Base-by-base conservation (phyloP, 2,329 filamentous ascomycete genomes). In the Epichloe sylvatica region DNA sequence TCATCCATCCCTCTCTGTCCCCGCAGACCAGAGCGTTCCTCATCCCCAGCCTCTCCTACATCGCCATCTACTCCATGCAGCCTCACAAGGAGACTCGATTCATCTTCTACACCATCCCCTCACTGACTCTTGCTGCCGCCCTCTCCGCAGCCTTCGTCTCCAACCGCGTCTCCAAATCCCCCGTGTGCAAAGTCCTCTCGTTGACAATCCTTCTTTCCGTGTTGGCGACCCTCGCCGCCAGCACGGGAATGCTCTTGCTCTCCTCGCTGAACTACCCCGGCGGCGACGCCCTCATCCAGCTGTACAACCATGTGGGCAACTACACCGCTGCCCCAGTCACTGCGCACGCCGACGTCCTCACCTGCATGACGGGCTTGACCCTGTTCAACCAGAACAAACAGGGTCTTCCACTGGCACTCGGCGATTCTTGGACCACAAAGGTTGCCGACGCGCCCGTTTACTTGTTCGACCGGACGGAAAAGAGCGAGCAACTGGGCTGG, bases 1-100 rank as follows among this genome's bases (percentile, higher is more conserved):
- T 81, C 8, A 61, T 63, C 11, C 69, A 72, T 6, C 70, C 72
- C 0, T 70, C 70, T 2, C 74, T 71, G 0, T 62, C 66, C 8
- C 63, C 62, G 4, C 64, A 67, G 5, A 70, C 73, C 0, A 61
- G 66, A 15, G 67, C 70, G 6, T 59, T 86, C 0, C 71, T 86
- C 4, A 57, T 83, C 2, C 89, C 92, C 0, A 75, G 78, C 9
- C 56, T 94, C 2, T 65, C 77, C 33, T 98, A 90, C 64, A 73
- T 94, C 19, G 75, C 75, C 4, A 65, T 94, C 41, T 97, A 95
- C 71, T 95, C 88, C 54, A 59, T 88, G 46, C 84, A 95, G 53
- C 90, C 91, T 0, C 92, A 98, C 70, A 98, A 98, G 64, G 92
- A 98, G 69, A 85, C 89, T 64, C 85, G 92, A 17, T 98, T 98